Evolutionary conservation across 345 rosid species (phyloP).

Genomic region (Stellera chamaejasme): DNA sequence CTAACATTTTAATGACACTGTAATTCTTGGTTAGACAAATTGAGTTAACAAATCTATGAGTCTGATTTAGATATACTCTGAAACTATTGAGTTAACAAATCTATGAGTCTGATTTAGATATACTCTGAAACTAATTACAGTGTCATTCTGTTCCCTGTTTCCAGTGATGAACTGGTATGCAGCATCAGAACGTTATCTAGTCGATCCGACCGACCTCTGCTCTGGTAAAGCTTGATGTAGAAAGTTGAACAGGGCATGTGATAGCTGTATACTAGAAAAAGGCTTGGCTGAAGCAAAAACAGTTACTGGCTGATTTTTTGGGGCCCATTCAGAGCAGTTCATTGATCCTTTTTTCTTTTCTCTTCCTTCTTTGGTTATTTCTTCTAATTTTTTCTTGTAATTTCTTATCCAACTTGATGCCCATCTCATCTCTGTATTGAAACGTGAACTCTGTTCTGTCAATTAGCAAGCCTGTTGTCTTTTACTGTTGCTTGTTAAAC

Average conservation of each 20-base stretch:
- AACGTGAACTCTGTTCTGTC: neutral
- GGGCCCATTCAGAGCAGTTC: conserved; percentile 39
- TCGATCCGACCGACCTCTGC: neutral
- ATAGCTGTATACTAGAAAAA: conserved; percentile 31
- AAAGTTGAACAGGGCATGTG: conserved; percentile 8
- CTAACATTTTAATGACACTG: no score
- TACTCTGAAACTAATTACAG: neutral
- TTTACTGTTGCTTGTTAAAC: no score
- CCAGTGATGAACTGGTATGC: conserved; percentile 13
- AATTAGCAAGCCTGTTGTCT: no score
- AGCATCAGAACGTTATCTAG: conserved; percentile 11
- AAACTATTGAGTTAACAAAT: neutral
- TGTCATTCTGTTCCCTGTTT: no score
- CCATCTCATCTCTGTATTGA: conserved; percentile 1
- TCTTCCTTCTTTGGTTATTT: conserved; percentile 4
- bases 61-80: conserved; percentile 2
- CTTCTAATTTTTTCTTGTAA: conserved; percentile 14
- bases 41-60: neutral
- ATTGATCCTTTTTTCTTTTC: conserved; percentile 29
- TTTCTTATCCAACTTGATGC: neutral
- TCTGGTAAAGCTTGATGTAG: neutral
- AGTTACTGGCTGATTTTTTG: conserved; percentile 9
- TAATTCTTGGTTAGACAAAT: neutral
- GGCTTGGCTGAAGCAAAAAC: conserved; percentile 24
- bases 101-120: conserved; percentile 3